A percentile compares a stretch with the other conserved stretches of the same genome.
Evolutionary conservation across 345 rosid genomes (phyloP).

Genomic region (Melaleuca alternifolia): DNA sequence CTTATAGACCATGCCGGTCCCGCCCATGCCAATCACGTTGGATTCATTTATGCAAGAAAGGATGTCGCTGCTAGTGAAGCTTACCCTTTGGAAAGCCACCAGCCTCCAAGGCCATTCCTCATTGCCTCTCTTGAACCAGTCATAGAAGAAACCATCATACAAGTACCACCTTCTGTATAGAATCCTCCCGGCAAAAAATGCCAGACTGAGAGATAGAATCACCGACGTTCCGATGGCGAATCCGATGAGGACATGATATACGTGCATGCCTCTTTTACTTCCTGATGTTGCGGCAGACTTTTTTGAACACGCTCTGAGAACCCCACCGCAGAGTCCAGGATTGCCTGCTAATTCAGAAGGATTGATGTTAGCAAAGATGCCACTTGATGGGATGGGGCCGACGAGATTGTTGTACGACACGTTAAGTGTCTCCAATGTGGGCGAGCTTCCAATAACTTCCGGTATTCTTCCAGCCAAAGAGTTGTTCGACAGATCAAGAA

Average conservation of each 20-base stretch:
- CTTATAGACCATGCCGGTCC: constrained; percentile 85
- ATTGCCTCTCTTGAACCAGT: constrained; percentile 40
- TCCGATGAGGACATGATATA: constrained; percentile 45
- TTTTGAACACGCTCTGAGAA: constrained; percentile 46
- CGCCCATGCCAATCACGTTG: constrained; percentile 84
- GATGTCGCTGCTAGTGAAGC: constrained; percentile 66
- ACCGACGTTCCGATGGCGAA: constrained; percentile 37
- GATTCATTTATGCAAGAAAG: constrained; percentile 66
- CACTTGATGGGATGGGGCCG: constrained; percentile 62
- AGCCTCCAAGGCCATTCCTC: constrained; percentile 93
- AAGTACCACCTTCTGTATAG: constrained; percentile 64
- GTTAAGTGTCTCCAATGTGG: constrained; percentile 70
- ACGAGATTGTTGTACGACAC: constrained; percentile 64
- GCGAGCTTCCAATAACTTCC: constrained; percentile 45
- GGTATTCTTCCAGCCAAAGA: constrained; percentile 65
- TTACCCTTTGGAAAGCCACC: constrained; percentile 69
- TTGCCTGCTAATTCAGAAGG: constrained; percentile 66
- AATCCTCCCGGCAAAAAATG: constrained; percentile 44
- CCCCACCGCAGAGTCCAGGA: constrained; percentile 64
- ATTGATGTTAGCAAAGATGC: constrained; percentile 42
- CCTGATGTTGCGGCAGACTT: constrained; percentile 7
- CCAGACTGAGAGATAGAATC: constrained; percentile 35
- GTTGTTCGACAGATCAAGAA: constrained; percentile 77
- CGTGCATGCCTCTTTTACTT: constrained; percentile 23
- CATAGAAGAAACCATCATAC: constrained; percentile 39